phyloP scores from a whole-genome alignment of 805 yeast genomes.

The Starmerella floricola region DNA sequence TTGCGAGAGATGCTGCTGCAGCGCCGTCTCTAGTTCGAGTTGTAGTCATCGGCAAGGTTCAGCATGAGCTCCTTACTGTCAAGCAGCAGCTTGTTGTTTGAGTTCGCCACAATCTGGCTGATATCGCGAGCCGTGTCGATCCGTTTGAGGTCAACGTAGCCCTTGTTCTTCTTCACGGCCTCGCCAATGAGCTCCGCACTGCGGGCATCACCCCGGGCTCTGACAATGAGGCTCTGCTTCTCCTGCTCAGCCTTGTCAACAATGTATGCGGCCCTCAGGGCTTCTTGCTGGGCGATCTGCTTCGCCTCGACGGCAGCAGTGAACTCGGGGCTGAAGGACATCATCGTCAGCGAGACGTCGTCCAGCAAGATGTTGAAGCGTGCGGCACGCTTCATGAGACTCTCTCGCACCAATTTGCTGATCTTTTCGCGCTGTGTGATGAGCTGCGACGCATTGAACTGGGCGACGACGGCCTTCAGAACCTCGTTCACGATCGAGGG shows the following conservation, averaged over 20 bases:
- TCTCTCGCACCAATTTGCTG: constrained; percentile 80
- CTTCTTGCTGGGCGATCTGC: constrained; percentile 98
- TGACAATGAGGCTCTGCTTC: constrained; percentile 91
- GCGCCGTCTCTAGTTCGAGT: constrained; percentile 5
- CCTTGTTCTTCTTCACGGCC: constrained; percentile 91
- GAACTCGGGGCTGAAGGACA: constrained; percentile 97
- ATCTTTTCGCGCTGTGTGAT: constrained; percentile 99
- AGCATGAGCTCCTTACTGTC: constrained; percentile 86
- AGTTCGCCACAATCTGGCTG: constrained; percentile 67
- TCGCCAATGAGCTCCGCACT: constrained; percentile 98
- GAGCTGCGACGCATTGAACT: constrained; percentile 93
- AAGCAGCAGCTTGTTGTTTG: constrained; percentile 84
- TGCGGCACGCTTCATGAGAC: constrained; percentile 77
- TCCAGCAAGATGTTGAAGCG: constrained; percentile 79
- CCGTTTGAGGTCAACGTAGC: constrained; percentile 92
- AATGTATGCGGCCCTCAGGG: constrained; percentile 93
- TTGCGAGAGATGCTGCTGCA: not conserved
- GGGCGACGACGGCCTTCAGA: constrained; percentile 91
- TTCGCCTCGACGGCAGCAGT: constrained; percentile 96
- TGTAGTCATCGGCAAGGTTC: constrained; percentile 64
- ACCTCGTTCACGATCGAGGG: constrained; percentile 99
- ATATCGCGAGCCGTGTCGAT: constrained; percentile 95
- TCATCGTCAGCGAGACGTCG: constrained; percentile 90
- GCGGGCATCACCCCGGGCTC: constrained; percentile 97
- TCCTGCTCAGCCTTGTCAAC: constrained; percentile 97